phyloP scores from a whole-genome alignment of 169 alveolate species.

The Eimeria falciformis region DNA sequence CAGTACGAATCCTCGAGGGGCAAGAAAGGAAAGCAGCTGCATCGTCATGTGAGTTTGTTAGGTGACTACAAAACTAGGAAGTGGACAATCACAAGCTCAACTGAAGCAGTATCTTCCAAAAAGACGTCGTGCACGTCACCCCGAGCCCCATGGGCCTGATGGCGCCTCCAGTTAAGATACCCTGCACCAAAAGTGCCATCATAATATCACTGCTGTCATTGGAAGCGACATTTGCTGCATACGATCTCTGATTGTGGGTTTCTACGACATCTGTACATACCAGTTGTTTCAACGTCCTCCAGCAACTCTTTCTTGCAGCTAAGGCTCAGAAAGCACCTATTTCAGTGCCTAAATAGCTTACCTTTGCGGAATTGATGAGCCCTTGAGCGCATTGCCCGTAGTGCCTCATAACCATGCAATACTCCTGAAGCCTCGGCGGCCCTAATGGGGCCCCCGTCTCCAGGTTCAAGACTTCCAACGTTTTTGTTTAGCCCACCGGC shows the following conservation, averaged over 20 bases:
- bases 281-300: too few relatives aligned
- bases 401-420: constrained; percentile 31
- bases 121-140: constrained; percentile 44
- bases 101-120: background rate
- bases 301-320: too few relatives aligned
- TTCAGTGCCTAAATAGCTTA: too few relatives aligned
- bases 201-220: background rate
- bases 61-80: too few relatives aligned
- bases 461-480: background rate
- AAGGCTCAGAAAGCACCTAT: too few relatives aligned
- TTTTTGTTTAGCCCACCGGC: background rate
- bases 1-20: background rate
- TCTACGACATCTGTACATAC: too few relatives aligned
- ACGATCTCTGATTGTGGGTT: too few relatives aligned
- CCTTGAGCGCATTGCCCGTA: background rate
- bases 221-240: background rate
- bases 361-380: constrained; percentile 24
- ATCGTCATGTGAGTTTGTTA: background rate
- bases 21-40: background rate
- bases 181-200: constrained; percentile 31
- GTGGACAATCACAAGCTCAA: background rate
- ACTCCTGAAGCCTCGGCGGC: background rate
- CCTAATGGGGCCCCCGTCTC: background rate
- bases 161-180: constrained; percentile 34
- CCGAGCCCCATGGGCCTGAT: constrained; percentile 46